These are phyloP conservation scores for Angomonas ambiguus DNA, from an alignment of 208 protist species.

Conservation along the genomic window DNA sequence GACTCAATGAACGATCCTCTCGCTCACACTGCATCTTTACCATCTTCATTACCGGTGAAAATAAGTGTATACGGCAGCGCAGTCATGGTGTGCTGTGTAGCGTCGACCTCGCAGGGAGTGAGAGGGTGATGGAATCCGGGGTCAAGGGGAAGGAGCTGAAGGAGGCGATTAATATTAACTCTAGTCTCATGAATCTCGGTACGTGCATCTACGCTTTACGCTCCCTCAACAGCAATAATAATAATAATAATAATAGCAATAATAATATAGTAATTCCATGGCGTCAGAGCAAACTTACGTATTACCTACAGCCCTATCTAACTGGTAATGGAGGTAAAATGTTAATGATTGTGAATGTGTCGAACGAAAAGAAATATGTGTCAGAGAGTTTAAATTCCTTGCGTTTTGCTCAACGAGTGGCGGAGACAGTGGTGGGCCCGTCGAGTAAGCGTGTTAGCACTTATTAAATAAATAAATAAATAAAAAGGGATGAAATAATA, in stretches of 20 bases:
- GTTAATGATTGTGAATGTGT: slow-evolving; percentile 93
- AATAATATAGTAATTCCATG: slow-evolving; percentile 71
- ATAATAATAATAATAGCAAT: not conserved
- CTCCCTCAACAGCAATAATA: too few relatives aligned
- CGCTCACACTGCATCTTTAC: slow-evolving; percentile 91
- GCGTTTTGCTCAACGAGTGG: slow-evolving; percentile 91
- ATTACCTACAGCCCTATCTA: slow-evolving; percentile 87
- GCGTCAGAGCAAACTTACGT: slow-evolving; percentile 91
- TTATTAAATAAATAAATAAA: slow-evolving; percentile 24
- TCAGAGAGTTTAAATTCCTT: slow-evolving; percentile 88
- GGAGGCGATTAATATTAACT: slow-evolving; percentile 93
- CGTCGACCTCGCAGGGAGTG: slow-evolving; percentile 93
- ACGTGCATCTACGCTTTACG: slow-evolving; percentile 91
- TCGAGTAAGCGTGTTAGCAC: slow-evolving; percentile 73
- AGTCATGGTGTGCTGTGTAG: slow-evolving; percentile 82
- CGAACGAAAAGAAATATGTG: slow-evolving; percentile 50
- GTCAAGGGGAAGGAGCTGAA: slow-evolving; percentile 79
- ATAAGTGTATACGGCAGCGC: slow-evolving; percentile 57
- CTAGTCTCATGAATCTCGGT: slow-evolving; percentile 83
- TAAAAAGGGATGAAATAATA: not conserved
- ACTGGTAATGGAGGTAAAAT: slow-evolving; percentile 87
- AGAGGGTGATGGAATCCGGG: slow-evolving; percentile 88
- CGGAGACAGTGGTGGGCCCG: slow-evolving; percentile 77
- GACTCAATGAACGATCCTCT: slow-evolving; percentile 87
- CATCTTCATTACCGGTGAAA: slow-evolving; percentile 62